A percentile compares a stretch with the other conserved stretches of the same genome.
These are phyloP conservation scores for Lagenaria siceraria DNA, from an alignment of 306 rosid genomes.

Conservation along the genomic window DNA sequence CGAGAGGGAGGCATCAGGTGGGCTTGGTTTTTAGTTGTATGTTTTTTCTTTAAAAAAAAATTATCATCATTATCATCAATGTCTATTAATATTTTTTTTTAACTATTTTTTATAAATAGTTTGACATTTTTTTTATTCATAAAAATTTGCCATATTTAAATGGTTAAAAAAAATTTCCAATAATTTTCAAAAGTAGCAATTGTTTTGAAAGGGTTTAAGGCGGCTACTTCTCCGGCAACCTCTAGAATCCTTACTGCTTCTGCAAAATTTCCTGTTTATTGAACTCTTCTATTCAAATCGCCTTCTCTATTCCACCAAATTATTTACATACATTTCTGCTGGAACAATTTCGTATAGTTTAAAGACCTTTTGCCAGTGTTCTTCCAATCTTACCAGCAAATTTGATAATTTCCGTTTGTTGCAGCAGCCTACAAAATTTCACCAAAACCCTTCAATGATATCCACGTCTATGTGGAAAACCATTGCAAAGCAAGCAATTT, in stretches of 20 bases:
- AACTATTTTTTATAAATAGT: too few species aligned
- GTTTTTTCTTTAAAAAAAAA: too few species aligned
- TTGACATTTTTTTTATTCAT: too few species aligned
- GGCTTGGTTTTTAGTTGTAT: too few species aligned
- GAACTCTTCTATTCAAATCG: neutral
- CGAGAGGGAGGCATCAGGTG: too few species aligned
- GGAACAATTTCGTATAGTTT: slow-evolving; percentile 12
- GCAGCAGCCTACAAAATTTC: neutral
- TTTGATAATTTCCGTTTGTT: slow-evolving; percentile 10
- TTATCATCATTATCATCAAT: too few species aligned
- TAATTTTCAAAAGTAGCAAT: neutral
- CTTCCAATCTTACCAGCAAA: slow-evolving; percentile 16
- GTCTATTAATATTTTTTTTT: too few species aligned
- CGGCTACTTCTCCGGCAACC: slow-evolving; percentile 1
- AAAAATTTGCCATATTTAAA: too few species aligned
- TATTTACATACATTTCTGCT: neutral
- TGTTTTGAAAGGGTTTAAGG: slow-evolving; percentile 20
- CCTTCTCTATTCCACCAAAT: neutral
- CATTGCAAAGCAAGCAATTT: slow-evolving; percentile 36
- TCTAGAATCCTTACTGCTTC: slow-evolving; percentile 14
- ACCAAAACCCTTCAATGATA: slow-evolving; percentile 20
- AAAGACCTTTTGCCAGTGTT: slow-evolving; percentile 32
- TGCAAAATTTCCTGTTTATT: neutral
- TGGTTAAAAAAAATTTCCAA: too few species aligned
- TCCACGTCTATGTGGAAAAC: slow-evolving; percentile 56